Conservation (phyloP, 2,329 filamentous ascomycete genomes). For the Aspergillus flavus region DNA sequence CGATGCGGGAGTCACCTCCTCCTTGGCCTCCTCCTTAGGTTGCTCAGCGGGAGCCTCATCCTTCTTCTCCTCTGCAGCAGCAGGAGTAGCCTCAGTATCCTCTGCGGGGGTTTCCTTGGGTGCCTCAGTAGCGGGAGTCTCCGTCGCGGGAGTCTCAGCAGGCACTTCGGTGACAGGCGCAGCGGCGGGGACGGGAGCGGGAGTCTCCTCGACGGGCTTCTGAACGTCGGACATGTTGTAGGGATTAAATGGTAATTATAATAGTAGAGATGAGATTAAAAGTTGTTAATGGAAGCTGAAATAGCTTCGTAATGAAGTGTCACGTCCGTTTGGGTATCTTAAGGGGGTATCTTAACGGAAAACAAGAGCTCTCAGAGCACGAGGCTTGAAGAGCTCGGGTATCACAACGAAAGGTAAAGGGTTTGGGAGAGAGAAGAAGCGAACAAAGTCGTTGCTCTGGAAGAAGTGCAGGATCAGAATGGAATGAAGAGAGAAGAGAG, state of each 20-base stretch:
- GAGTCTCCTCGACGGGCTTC: constrained; percentile 68
- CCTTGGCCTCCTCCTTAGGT: constrained; percentile 35
- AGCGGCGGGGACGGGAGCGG: constrained; percentile 42
- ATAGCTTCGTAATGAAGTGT: constrained; percentile 22
- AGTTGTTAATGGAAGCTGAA: constrained; percentile 18
- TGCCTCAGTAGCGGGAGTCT: constrained; percentile 32
- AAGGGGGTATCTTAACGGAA: constrained; percentile 40
- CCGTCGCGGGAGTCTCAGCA: constrained; percentile 41
- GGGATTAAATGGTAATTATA: constrained; percentile 35
- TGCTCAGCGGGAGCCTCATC: constrained; percentile 42
- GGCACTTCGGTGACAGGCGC: constrained; percentile 41
- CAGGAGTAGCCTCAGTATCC: constrained; percentile 38
- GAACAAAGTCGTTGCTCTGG: constrained; percentile 22
- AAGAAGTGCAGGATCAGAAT: constrained; percentile 13
- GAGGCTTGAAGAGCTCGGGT: constrained; percentile 43
- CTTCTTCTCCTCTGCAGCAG: constrained; percentile 39
- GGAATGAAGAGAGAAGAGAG: constrained; percentile 24
- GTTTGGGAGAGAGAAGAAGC: constrained; percentile 18
- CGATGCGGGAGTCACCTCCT: constrained; percentile 69
- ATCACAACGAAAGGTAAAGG: constrained; percentile 36
- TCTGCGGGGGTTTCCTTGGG: constrained; percentile 37
- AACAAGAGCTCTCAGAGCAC: constrained; percentile 33
- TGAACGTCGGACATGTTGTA: constrained; percentile 69
- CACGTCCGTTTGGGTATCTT: constrained; percentile 27
- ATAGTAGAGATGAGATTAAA: constrained; percentile 20